Evolutionary conservation across 768 basidiomycete species (phyloP).

Genomic region (Pisolithus albus): DNA sequence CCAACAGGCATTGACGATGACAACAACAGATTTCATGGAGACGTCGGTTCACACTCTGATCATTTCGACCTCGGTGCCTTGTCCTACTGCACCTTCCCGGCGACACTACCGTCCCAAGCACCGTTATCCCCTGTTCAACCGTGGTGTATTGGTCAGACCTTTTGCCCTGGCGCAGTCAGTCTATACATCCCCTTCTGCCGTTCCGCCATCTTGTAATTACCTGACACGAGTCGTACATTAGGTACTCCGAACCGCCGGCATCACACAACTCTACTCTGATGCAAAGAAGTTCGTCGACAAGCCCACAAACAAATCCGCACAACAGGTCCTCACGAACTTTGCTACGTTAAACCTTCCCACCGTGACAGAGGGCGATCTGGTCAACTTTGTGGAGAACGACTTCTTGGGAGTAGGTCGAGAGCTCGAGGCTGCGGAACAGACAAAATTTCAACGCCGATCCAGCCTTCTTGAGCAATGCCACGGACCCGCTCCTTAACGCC

Average conservation of each 20-base stretch:
- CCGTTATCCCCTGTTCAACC: constrained; percentile 59
- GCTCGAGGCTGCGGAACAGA: too few species aligned
- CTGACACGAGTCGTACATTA: neutral
- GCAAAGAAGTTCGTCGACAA: too few species aligned
- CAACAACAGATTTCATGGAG: constrained; percentile 2
- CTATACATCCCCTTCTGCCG: neutral
- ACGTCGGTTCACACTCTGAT: constrained; percentile 31
- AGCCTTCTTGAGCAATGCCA: constrained; percentile 61
- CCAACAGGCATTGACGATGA: constrained; percentile 5
- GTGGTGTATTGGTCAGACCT: constrained; percentile 75
- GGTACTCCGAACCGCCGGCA: too few species aligned
- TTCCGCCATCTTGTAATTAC: neutral
- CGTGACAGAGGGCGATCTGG: too few species aligned
- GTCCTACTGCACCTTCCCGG: constrained; percentile 48
- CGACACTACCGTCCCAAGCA: constrained; percentile 58
- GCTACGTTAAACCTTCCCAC: too few species aligned
- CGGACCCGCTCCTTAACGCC: constrained; percentile 59
- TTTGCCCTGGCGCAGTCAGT: constrained; percentile 70
- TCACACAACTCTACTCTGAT: too few species aligned
- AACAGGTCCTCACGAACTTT: too few species aligned
- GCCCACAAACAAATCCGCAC: too few species aligned
- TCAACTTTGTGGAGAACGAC: too few species aligned
- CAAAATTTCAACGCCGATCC: constrained; percentile 59
- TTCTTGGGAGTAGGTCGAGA: too few species aligned
- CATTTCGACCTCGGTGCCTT: constrained; percentile 57